A percentile compares a stretch with the other conserved stretches of the same genome.
phyloP scores from a whole-genome alignment of 83 land plant species.

The Larix sibirica region DNA sequence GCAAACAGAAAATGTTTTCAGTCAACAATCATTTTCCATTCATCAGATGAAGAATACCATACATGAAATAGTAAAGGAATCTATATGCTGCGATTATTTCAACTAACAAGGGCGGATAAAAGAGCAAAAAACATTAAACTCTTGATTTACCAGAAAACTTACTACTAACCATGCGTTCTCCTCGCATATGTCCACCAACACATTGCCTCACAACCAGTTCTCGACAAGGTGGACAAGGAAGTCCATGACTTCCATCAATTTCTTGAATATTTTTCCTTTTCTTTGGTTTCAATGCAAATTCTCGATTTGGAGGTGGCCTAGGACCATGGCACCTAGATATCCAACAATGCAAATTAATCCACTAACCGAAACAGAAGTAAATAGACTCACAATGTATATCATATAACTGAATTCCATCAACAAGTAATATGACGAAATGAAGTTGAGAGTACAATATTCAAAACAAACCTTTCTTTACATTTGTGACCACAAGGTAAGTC shows the following conservation, averaged over 20 bases:
- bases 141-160: background rate
- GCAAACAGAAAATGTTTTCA: constrained; percentile 6
- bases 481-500: constrained; percentile 76
- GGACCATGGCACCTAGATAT: constrained; percentile 93
- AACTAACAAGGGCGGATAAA: background rate
- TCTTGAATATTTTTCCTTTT: constrained; percentile 55
- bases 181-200: constrained; percentile 81
- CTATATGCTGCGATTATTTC: background rate
- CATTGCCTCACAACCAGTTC: constrained; percentile 79
- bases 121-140: background rate
- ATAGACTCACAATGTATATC: background rate
- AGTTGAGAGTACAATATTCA: background rate
- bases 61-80: background rate
- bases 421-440: constrained; percentile 3
- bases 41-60: background rate
- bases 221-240: constrained; percentile 91
- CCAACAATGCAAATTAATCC: constrained; percentile 3
- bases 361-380: background rate
- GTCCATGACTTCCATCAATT: constrained; percentile 43
- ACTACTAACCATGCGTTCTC: constrained; percentile 67
- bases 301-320: constrained; percentile 80
- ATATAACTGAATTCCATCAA: background rate
- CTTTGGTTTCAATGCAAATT: constrained; percentile 81
- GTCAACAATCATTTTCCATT: background rate
- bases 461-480: constrained; percentile 77